Base-by-base conservation (phyloP, 1,284 basidiomycete genomes). In the Ustilago tritici region DNA sequence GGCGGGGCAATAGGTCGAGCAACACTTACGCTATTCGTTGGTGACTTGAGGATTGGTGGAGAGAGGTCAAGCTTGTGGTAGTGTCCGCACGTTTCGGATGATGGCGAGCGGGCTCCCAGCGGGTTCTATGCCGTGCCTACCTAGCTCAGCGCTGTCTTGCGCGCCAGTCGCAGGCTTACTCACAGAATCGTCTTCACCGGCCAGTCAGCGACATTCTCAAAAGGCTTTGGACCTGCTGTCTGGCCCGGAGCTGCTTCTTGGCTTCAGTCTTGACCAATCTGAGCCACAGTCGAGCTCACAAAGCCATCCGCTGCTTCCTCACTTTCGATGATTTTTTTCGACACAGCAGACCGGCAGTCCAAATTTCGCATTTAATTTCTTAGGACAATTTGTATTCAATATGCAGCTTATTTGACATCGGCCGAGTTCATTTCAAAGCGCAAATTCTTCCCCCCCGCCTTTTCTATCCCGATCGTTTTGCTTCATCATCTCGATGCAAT, bases 1-100 rank as follows among this genome's bases (percentile, higher is more conserved):
- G 19, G 40, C 57, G 46, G 23, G 23, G 46, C 46, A 17, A 63
- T 36, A 43, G 36, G 58, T 46, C 49, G 70, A 41, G 64, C 56
- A 52, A 70, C 64, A 76, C 74, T 76, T 72, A 76, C 74, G 70
- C 74, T 71, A 63, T 60, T 62, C 17, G 63, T 50, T 56, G 60
- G 35, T 71, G 74, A 72, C 74, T 76, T 72, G 70, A 71, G 70
- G 74, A 68, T 76, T 76, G 74, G 74, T 76, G 70, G 74, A 58
- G 70, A 66, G 68, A 72, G 70, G 60, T 61, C 61, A 67, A 70
- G 19, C 54, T 38, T 40, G 35, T 56, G 58, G 40, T 50, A 65
- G 65, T 56, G 62, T 63, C 40, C 36, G 54, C 61, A 52, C 35
- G 47, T 64, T 65, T 35, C 61, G 61, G 57, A 58, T 76, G 73